These are phyloP conservation scores for Capsella bursapastoris DNA, from an alignment of 345 rosid species.

Conservation along the genomic window DNA sequence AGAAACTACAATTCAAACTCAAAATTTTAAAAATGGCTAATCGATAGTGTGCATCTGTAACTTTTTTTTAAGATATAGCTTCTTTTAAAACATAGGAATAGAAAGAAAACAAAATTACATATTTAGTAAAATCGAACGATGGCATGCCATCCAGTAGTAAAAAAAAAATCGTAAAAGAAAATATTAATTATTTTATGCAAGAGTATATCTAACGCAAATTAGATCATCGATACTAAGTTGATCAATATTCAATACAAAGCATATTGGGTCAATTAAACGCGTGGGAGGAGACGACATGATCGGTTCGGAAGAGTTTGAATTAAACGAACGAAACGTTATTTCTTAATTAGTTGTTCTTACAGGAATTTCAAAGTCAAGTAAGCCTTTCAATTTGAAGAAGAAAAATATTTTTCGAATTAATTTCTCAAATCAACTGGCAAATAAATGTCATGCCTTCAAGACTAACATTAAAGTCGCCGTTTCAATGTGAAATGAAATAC, in stretches of 20 bases:
- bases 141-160: not conserved
- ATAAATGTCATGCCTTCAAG: constrained; percentile 21
- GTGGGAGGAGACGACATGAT: not conserved
- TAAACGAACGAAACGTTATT: constrained; percentile 7
- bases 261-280: not conserved
- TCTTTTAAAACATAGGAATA: not conserved
- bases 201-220: not conserved
- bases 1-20: constrained; percentile 10
- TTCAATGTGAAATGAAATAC: not conserved
- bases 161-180: not conserved
- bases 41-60: not conserved
- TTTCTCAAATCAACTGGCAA: not conserved
- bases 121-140: not conserved
- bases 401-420: not conserved
- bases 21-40: not conserved
- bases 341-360: not conserved
- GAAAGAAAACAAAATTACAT: not conserved
- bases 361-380: constrained; percentile 29
- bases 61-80: not conserved
- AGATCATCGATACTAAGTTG: not conserved
- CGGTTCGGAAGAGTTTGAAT: constrained; percentile 15
- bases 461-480: constrained; percentile 13
- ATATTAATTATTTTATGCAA: not conserved
- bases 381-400: not conserved
- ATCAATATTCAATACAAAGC: not conserved